Evolutionary conservation across 2,329 filamentous ascomycete species (phyloP), one percentile per base, ranked within the genome.

Genomic region (Fusarium sp.): DNA sequence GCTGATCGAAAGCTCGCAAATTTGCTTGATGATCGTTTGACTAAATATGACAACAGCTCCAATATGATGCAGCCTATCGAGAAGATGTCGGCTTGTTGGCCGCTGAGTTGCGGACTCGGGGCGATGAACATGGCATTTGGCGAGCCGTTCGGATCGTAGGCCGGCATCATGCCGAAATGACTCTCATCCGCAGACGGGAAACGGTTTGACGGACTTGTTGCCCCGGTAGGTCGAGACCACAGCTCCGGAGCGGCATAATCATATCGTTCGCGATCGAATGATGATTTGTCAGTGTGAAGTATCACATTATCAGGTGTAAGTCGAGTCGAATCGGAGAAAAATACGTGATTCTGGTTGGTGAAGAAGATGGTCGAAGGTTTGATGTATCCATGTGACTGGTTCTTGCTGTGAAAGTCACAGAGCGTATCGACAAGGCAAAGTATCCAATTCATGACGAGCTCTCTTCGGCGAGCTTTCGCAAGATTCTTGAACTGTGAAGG

Each of bases 241-340:
- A 87, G 84, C 74, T 94, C 92, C 2, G 92, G 92, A 1, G 92
- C 90, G 2, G 88, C 87, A 74, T 94, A 94, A 74, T 92, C 89
- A 78, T 93, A 93, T 11, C 83, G 83, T 75, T 93, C 92, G 66
- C 89, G 89, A 70, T 92, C 89, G 67, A 91, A 89, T 4, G 80
- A 83, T 4, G 80, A 81, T 69, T 81, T 81, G 61, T 84, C 83
- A n/a, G 80, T 77, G 11, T 76, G 76, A 80, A 73, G 81, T 66
- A 73, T 83, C 67, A 77, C 79, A 73, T 72, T 81, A 76, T 83
- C 81, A 30, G 79, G 77, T 47, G 82, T 82, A 47, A 88, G 79
- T 18, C 81, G 80, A 5, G 83, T 84, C 56, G 90, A 86, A 73
- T 93, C 91, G 54, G 88, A 85, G 65, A 92, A 88, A 63, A 91